These are phyloP conservation scores for Deinandra increscens DNA, from an alignment of 129 eudicot genomes.

Conservation along the genomic window DNA sequence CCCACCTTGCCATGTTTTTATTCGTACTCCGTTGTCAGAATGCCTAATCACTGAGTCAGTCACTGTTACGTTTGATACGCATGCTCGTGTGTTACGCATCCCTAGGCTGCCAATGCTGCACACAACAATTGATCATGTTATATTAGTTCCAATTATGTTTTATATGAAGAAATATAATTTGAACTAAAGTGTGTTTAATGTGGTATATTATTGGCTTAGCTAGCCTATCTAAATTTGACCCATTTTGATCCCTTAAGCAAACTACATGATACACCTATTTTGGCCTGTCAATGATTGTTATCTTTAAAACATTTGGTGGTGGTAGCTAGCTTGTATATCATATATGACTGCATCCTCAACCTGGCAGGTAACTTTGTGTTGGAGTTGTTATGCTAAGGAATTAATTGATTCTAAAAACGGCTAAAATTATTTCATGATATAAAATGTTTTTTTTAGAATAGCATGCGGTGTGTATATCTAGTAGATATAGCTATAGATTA, in stretches of 20 bases:
- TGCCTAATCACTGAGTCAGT: slow-evolving; percentile 60
- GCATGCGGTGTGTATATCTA: no score
- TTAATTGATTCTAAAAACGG: neutral
- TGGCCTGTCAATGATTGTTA: slow-evolving; percentile 6
- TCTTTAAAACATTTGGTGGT: slow-evolving; percentile 4
- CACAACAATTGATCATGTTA: neutral
- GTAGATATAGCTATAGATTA: no score
- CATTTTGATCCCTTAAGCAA: neutral
- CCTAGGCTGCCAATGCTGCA: slow-evolving; percentile 94
- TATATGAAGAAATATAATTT: neutral
- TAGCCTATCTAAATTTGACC: neutral
- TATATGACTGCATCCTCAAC: no score
- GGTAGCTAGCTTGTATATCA: neutral
- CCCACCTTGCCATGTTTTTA: slow-evolving; percentile 98
- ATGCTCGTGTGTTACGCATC: slow-evolving; percentile 65
- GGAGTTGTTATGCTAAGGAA: neutral
- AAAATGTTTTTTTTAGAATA: no score
- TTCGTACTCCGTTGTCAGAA: slow-evolving; percentile 89
- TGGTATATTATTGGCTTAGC: no score
- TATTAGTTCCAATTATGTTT: no score
- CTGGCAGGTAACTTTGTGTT: neutral
- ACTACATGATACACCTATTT: neutral
- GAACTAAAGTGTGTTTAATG: neutral
- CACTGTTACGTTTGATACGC: slow-evolving; percentile 74
- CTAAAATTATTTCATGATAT: no score